Base-by-base conservation (phyloP, 1,139 yeast species). In the Sugiyamaella grinbergsii region DNA sequence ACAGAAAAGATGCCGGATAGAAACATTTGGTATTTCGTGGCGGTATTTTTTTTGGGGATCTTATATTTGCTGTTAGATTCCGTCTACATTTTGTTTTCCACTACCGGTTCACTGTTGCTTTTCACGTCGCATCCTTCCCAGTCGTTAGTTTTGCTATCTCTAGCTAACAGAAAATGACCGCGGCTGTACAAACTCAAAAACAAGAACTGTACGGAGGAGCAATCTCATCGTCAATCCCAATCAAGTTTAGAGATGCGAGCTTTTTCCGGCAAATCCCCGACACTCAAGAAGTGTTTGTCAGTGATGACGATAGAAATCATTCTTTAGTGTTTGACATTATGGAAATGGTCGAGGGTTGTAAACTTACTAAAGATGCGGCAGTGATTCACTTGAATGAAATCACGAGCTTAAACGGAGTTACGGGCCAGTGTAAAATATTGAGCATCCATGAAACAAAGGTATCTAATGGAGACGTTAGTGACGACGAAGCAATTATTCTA, bases 281-380 rank as follows among this genome's bases (percentile, higher is more conserved):
- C 62, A 82, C 87, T 1, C 96, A 90, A 64, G 97, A 90, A 65
- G 95, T 88, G 24, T 90, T 78, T 63, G 78, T 88, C 0, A 64
- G 65, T 28, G 58, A 57, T 15, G 49, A 53, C 2, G 57, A 51
- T 55, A 67, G 4, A 53, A 82, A 79, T 57, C 42, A 47, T 7
- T 79, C 91, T 13, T 64, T 89, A 11, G 83, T 89, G 15, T 67
- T 89, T 37, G 96, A 90, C 60, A 69, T 90, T 18, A 68, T 88
- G 59, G 94, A 89, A 63, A 63, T 70, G 37, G 80, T 82, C 0
- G 78, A 73, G 0, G 54, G 62, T 0, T 71, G 69, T 13, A 50
- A 62, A 0, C 70, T 69, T 11, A 71, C 74, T 11, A 61, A 65
- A 0, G 70, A 63, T 6, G 76, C 79, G 0, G 59, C 75, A 28